phyloP scores from a whole-genome alignment of 768 basidiomycete genomes.

The Galerina sulciceps region DNA sequence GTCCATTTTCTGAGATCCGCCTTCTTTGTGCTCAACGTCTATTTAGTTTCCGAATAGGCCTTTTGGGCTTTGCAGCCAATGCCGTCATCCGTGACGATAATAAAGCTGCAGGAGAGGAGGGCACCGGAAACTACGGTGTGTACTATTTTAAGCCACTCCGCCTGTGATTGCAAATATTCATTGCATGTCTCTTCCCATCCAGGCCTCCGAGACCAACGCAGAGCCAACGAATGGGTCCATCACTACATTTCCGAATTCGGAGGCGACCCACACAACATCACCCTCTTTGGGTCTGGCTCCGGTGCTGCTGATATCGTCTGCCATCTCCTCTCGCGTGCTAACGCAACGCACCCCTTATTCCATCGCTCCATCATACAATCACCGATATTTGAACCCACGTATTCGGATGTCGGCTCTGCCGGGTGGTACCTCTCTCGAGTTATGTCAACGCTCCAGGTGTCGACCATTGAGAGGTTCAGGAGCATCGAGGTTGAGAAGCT shows the following conservation, averaged over 20 bases:
- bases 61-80: constrained; percentile 78
- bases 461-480: constrained; percentile 66
- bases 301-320: constrained; percentile 63
- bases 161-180: constrained; percentile 7
- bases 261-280: constrained; percentile 65
- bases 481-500: constrained; percentile 61
- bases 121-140: constrained; percentile 79
- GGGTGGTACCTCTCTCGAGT: constrained; percentile 72
- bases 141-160: background rate
- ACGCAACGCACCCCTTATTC: constrained; percentile 65
- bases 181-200: background rate
- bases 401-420: constrained; percentile 62
- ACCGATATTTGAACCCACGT: constrained; percentile 61
- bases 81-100: constrained; percentile 72
- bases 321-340: constrained; percentile 66
- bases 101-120: constrained; percentile 62
- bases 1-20: constrained; percentile 23
- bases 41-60: constrained; percentile 72
- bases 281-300: constrained; percentile 53
- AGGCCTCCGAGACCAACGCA: constrained; percentile 70
- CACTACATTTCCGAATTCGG: constrained; percentile 66
- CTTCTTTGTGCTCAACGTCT: constrained; percentile 1
- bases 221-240: constrained; percentile 67
- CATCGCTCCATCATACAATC: constrained; percentile 80
- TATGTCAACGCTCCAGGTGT: constrained; percentile 57